Conservation (phyloP, 345 rosid species). For the Xanthoceras sorbifolium region DNA sequence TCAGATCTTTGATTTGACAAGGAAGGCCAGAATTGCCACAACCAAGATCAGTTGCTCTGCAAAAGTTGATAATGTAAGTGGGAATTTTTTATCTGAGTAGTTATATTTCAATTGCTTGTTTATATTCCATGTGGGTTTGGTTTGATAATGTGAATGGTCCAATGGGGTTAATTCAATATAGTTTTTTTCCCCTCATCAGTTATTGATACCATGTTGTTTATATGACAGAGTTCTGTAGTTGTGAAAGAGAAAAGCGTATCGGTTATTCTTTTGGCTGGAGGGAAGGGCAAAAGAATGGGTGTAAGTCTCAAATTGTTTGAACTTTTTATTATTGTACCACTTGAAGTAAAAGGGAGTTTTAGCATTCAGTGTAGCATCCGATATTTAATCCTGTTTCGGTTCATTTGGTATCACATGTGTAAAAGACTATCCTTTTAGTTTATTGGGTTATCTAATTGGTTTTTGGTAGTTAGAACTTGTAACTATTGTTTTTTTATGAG, state of each 20-base stretch:
- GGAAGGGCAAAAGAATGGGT: conserved; percentile 93
- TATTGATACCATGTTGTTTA: not conserved
- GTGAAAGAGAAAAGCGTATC: conserved; percentile 79
- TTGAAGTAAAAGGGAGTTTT: not conserved
- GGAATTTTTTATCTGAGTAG: not conserved
- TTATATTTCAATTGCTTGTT: not conserved
- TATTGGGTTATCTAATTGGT: not conserved
- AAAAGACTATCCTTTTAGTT: not conserved
- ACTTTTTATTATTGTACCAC: not conserved
- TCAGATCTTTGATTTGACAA: conserved; percentile 19
- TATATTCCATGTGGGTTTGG: not conserved
- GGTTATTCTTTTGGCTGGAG: conserved; percentile 88
- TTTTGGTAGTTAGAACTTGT: not conserved
- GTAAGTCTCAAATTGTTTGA: conserved; percentile 39
- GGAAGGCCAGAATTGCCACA: conserved; percentile 22
- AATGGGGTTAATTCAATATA: not conserved
- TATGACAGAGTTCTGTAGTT: conserved; percentile 37
- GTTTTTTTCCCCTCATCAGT: not conserved
- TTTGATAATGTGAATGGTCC: not conserved
- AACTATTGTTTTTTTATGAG: not conserved
- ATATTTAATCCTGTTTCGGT: not conserved
- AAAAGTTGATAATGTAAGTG: conserved; percentile 44
- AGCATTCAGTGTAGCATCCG: not conserved
- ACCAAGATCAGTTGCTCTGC: conserved; percentile 38
- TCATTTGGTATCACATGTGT: not conserved